Percentiles rank a stretch among this genome's conserved stretches.
These are phyloP conservation scores for Thalassiosira ordinaria DNA, from an alignment of 352 stramenopile genomes.

Conservation along the genomic window DNA sequence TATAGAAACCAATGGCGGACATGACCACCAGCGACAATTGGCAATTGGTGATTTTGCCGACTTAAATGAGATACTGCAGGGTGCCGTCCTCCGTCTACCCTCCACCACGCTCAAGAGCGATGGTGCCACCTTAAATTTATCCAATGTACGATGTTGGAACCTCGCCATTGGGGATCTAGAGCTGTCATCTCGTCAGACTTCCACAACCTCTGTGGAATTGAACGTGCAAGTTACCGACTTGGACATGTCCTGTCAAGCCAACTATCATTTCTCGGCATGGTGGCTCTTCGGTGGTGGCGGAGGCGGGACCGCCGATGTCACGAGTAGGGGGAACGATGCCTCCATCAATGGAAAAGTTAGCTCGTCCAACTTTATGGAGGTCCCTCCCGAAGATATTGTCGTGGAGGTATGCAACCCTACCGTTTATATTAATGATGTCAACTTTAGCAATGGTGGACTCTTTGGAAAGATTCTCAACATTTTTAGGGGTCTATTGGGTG, in stretches of 20 bases:
- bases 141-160: neutral
- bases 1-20: too few species aligned
- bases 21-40: too few species aligned
- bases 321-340: neutral
- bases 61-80: neutral
- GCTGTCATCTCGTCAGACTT: neutral
- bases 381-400: neutral
- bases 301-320: neutral
- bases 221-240: neutral
- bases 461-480: conserved; percentile 37
- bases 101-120: neutral
- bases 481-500: conserved; percentile 23
- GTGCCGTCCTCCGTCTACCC: neutral
- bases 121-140: neutral
- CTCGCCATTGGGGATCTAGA: neutral
- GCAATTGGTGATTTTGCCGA: neutral
- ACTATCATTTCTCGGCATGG: neutral
- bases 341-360: neutral
- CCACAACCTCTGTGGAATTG: neutral
- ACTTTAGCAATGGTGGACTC: conserved; percentile 50
- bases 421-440: conserved; percentile 44
- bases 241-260: neutral
- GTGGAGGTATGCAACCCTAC: conserved; percentile 26
- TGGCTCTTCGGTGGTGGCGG: neutral
- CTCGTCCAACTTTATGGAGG: neutral